A percentile compares a stretch with the other conserved stretches of the same genome.
Conservation (phyloP, 768 basidiomycete genomes). For the Coprinellus micaceus region DNA sequence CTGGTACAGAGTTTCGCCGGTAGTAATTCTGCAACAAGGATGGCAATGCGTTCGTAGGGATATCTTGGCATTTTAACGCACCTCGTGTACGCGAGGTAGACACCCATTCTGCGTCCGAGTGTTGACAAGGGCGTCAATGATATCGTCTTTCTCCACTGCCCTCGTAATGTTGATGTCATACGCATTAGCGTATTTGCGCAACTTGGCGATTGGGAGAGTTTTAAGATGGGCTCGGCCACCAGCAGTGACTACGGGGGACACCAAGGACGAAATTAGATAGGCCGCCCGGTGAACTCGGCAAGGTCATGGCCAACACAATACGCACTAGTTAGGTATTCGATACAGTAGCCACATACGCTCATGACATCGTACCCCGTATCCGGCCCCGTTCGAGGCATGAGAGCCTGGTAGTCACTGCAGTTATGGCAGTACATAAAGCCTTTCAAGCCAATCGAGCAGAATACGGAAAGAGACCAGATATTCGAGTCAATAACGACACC, state of each 20-base stretch:
- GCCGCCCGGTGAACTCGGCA: too few species aligned
- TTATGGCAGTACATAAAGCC: conserved; percentile 71
- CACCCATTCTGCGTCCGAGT: conserved; percentile 61
- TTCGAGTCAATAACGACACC: too few species aligned
- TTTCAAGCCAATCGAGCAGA: conserved; percentile 22
- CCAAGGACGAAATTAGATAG: background rate
- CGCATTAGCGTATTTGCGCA: conserved; percentile 66
- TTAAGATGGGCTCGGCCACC: conserved; percentile 56
- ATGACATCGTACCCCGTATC: conserved; percentile 61
- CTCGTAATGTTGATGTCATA: conserved; percentile 63
- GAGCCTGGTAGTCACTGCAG: conserved; percentile 73
- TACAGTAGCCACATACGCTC: conserved; percentile 70
- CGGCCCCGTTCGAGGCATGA: conserved; percentile 61
- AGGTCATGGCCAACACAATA: too few species aligned
- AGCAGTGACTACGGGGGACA: conserved; percentile 56
- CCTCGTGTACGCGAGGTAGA: conserved; percentile 57
- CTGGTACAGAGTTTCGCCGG: conserved; percentile 59
- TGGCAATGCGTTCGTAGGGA: background rate
- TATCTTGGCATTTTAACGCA: conserved; percentile 26
- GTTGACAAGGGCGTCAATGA: conserved; percentile 60
- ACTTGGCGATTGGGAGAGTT: conserved; percentile 50
- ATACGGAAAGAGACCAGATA: background rate
- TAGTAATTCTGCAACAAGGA: conserved; percentile 46
- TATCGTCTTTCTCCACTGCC: conserved; percentile 74
- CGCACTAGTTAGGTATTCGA: conserved; percentile 65